Evolutionary conservation across 106 monocot genomes (phyloP).

Genomic region (Dioscorea zingiberensis): DNA sequence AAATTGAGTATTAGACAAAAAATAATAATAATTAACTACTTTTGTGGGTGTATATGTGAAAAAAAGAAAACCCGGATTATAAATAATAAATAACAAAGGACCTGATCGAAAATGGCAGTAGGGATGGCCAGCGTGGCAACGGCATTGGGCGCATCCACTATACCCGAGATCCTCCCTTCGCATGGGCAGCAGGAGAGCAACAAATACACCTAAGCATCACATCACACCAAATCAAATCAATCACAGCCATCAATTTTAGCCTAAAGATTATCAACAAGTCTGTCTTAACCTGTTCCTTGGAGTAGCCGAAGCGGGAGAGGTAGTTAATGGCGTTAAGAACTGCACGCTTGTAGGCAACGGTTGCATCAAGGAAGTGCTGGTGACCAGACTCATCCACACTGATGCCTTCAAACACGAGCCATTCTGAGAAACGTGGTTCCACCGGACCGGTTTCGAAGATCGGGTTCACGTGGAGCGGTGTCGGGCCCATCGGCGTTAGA

Average conservation of each 20-base stretch:
- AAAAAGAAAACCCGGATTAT: too few species aligned
- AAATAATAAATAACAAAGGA: background rate
- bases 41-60: too few species aligned
- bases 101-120: conserved; percentile 84
- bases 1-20: too few species aligned
- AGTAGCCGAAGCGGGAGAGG: conserved; percentile 77
- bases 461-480: conserved; percentile 75
- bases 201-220: conserved; percentile 51
- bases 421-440: conserved; percentile 87
- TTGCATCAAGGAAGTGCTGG: conserved; percentile 80
- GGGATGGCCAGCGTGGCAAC: conserved; percentile 85
- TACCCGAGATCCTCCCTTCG: conserved; percentile 86
- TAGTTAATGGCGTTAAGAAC: conserved; percentile 80
- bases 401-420: conserved; percentile 84
- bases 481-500: conserved; percentile 91
- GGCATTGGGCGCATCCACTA: conserved; percentile 84
- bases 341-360: conserved; percentile 85
- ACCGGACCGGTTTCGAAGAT: conserved; percentile 89
- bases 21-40: too few species aligned
- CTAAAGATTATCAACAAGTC: background rate
- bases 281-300: conserved; percentile 60
- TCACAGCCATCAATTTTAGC: background rate
- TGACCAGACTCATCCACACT: conserved; percentile 76
- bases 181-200: conserved; percentile 83
- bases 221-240: background rate